These are phyloP conservation scores for Hypoxylon subgilvum DNA, from an alignment of 495 filamentous ascomycete genomes.

Conservation along the genomic window DNA sequence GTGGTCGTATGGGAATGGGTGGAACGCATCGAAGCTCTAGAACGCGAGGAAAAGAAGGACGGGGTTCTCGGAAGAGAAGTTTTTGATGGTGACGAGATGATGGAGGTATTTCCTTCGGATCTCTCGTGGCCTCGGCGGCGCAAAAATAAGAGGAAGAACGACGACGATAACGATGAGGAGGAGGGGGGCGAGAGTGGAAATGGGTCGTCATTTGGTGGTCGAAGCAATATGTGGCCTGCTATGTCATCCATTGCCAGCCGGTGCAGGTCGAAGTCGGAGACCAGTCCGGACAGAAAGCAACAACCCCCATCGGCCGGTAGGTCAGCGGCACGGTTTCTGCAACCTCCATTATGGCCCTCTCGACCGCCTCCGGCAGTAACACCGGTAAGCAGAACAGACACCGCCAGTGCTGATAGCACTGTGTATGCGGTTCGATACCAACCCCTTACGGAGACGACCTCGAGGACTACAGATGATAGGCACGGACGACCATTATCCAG, in stretches of 20 bases:
- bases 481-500: constrained; percentile 38
- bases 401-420: constrained; percentile 72
- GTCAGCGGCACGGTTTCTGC: constrained; percentile 39
- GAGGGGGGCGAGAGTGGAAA: constrained; percentile 33
- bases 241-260: constrained; percentile 51
- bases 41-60: constrained; percentile 94
- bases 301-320: constrained; percentile 40
- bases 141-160: constrained; percentile 41
- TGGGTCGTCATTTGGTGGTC: constrained; percentile 32
- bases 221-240: constrained; percentile 53
- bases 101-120: constrained; percentile 69
- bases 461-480: constrained; percentile 52
- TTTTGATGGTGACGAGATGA: constrained; percentile 96
- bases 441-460: constrained; percentile 70
- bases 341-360: constrained; percentile 60
- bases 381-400: constrained; percentile 78
- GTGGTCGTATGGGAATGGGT: constrained; percentile 99
- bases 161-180: constrained; percentile 34
- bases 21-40: constrained; percentile 94
- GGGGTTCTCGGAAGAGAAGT: constrained; percentile 93
- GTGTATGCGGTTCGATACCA: constrained; percentile 86
- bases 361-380: constrained; percentile 70
- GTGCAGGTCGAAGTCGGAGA: constrained; percentile 45
- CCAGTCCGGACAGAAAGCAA: constrained; percentile 31
- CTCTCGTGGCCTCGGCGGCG: constrained; percentile 44